These are phyloP conservation scores for Tetrahymena thermophila DNA, from an alignment of 73 alveolate genomes.

Conservation along the genomic window DNA sequence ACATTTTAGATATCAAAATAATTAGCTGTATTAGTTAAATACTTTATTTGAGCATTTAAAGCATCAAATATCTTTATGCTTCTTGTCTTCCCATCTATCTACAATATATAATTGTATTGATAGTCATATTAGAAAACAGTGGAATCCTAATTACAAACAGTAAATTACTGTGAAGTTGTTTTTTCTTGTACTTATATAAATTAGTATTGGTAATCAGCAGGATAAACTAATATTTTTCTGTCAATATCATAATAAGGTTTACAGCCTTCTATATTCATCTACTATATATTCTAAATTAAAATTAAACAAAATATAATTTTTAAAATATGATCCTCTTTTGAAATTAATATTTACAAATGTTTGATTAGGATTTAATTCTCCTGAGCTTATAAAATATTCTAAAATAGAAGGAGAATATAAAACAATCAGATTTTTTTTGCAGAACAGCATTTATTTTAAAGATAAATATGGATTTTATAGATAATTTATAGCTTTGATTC, in stretches of 20 bases:
- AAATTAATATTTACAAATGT: background rate
- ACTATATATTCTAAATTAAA: background rate
- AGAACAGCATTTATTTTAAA: background rate
- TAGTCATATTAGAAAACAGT: background rate
- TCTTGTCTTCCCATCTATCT: background rate
- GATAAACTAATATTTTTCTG: background rate
- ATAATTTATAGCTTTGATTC: background rate
- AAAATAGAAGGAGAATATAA: background rate
- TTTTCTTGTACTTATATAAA: background rate
- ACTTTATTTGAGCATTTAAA: background rate
- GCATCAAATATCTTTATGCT: background rate
- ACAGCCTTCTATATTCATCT: background rate
- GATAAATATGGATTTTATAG: background rate
- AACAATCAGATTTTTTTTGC: background rate
- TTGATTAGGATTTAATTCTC: background rate
- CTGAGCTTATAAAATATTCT: background rate
- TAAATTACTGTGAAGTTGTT: background rate
- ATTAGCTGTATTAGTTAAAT: background rate
- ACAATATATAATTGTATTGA: background rate
- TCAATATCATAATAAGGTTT: background rate
- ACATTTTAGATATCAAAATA: background rate
- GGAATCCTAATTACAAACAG: background rate
- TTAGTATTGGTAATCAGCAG: background rate
- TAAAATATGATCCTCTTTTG: background rate
- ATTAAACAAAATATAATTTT: background rate